Conservation (phyloP, 2,329 filamentous ascomycete genomes). For the Fusarium bactridioides region DNA sequence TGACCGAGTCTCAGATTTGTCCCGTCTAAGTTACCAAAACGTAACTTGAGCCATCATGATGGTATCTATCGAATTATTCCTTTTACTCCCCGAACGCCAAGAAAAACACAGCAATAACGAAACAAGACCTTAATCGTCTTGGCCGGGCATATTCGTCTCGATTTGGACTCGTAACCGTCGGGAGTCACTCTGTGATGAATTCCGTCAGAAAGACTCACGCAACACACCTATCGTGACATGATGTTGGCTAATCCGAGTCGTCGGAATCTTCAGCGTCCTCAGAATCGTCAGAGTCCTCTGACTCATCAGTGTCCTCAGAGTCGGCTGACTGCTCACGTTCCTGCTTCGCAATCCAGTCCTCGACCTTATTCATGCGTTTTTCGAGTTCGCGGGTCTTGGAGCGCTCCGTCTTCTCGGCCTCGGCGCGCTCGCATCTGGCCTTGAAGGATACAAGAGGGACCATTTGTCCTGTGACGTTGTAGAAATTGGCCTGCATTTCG, state of each 20-base stretch:
- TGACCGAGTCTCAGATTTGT: neutral
- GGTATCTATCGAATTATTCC: neutral
- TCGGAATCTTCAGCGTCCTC: neutral
- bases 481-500: slow-evolving; percentile 55
- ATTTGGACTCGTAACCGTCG: neutral
- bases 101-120: neutral
- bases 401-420: slow-evolving; percentile 23
- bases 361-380: slow-evolving; percentile 12
- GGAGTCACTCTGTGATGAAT: neutral
- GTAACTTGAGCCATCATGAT: slow-evolving; percentile 3
- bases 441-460: slow-evolving; percentile 50
- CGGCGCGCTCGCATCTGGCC: slow-evolving; percentile 45
- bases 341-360: slow-evolving; percentile 33
- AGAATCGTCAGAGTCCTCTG: neutral
- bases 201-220: neutral
- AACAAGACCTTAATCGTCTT: neutral
- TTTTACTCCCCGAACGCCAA: neutral
- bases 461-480: slow-evolving; percentile 53
- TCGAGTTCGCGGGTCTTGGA: neutral
- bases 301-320: neutral
- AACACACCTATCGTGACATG: neutral
- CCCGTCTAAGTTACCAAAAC: slow-evolving; percentile 16
- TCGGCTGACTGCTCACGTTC: neutral
- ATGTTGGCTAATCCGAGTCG: neutral
- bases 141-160: neutral